phyloP scores from a whole-genome alignment of 2,329 filamentous ascomycete genomes.

The Myriosclerotinia scirpicola region DNA sequence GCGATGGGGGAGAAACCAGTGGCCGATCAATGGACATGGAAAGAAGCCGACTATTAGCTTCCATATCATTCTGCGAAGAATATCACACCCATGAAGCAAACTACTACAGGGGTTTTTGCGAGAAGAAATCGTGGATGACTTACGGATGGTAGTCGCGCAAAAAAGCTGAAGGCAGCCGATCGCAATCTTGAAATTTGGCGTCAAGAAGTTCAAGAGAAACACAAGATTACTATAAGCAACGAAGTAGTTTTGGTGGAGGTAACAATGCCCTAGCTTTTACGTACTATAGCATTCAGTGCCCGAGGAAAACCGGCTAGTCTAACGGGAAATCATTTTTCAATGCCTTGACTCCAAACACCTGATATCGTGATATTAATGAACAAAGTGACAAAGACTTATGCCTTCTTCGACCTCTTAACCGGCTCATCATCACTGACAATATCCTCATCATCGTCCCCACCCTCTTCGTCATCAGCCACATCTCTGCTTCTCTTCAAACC shows the following conservation, averaged over 20 bases:
- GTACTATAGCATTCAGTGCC: not conserved
- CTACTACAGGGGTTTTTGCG: not conserved
- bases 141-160: not conserved
- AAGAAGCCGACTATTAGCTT: not conserved
- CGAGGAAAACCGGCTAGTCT: slow-evolving; percentile 9
- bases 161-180: not conserved
- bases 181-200: not conserved
- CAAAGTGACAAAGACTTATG: slow-evolving; percentile 27
- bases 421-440: slow-evolving; percentile 43
- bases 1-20: no score
- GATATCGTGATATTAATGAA: slow-evolving; percentile 24
- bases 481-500: slow-evolving; percentile 83
- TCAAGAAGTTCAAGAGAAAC: not conserved
- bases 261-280: slow-evolving; percentile 11
- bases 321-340: slow-evolving; percentile 2
- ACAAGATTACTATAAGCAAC: not conserved
- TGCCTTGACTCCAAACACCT: slow-evolving; percentile 34
- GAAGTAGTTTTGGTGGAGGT: not conserved
- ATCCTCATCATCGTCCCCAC: slow-evolving; percentile 49
- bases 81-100: not conserved
- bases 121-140: not conserved
- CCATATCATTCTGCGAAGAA: not conserved
- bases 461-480: slow-evolving; percentile 55
- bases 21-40: no score
- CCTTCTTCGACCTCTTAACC: slow-evolving; percentile 38